A percentile compares a stretch with the other conserved stretches of the same genome.
phyloP scores from a whole-genome alignment of 306 rosid genomes.

The Quercus gilva region DNA sequence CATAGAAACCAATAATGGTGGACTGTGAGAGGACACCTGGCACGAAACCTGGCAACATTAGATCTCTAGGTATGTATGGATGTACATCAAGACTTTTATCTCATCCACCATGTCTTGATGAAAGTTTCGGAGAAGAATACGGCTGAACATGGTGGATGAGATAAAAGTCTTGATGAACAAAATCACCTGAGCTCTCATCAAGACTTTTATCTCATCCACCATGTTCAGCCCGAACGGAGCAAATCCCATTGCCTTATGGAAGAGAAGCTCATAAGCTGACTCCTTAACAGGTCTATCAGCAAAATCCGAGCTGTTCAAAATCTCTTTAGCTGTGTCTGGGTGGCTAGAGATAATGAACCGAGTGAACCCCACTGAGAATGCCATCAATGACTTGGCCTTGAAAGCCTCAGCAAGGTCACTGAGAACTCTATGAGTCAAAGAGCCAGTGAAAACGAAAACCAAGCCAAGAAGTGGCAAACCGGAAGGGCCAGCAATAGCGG shows the following conservation, averaged over 20 bases:
- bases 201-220: slow-evolving; percentile 22
- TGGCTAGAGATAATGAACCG: slow-evolving; percentile 57
- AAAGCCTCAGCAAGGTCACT: slow-evolving; percentile 33
- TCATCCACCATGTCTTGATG: too few species aligned
- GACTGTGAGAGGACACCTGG: slow-evolving; percentile 55
- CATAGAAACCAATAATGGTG: slow-evolving; percentile 44
- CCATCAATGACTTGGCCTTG: slow-evolving; percentile 52
- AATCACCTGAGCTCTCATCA: too few species aligned
- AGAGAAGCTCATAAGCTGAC: slow-evolving; percentile 71
- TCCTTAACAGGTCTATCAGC: slow-evolving; percentile 77
- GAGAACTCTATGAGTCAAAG: slow-evolving; percentile 40
- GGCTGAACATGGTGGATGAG: too few species aligned
- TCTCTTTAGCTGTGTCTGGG: slow-evolving; percentile 68
- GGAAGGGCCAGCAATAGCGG: slow-evolving; percentile 59
- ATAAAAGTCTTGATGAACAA: too few species aligned
- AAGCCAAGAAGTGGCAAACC: slow-evolving; percentile 46
- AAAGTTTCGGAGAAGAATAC: too few species aligned
- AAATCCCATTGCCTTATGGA: slow-evolving; percentile 76
- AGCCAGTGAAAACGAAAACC: slow-evolving; percentile 23
- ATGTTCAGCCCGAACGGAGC: slow-evolving; percentile 59
- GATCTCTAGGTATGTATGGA: slow-evolving; percentile 63
- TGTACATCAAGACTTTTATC: slow-evolving; percentile 27
- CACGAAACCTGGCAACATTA: slow-evolving; percentile 57
- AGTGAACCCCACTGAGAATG: slow-evolving; percentile 63
- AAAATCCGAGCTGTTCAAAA: slow-evolving; percentile 50